These are phyloP conservation scores for Aspergillus neoniger DNA, from an alignment of 2,329 filamentous ascomycete species.

Conservation along the genomic window DNA sequence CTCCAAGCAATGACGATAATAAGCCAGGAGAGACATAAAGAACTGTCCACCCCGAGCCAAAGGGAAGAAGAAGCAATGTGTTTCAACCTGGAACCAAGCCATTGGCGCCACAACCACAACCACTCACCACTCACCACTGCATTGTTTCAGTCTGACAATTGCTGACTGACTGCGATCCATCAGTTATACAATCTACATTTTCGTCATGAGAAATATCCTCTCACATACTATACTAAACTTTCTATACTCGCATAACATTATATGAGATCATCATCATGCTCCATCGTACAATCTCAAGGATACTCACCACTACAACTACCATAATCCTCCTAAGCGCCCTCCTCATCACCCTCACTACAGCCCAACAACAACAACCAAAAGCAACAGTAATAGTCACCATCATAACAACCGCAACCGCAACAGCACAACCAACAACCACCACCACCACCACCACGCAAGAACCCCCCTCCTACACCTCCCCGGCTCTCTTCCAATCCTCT, in stretches of 20 bases:
- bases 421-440: too few relatives aligned
- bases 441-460: constrained; percentile 22
- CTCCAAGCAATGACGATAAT: not conserved
- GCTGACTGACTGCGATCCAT: not conserved
- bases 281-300: not conserved
- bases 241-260: too few relatives aligned
- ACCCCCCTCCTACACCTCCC: constrained; percentile 47
- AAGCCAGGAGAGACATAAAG: not conserved
- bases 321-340: constrained; percentile 6
- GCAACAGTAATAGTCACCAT: constrained; percentile 24
- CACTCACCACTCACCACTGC: not conserved
- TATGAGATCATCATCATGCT: too few relatives aligned
- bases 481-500: constrained; percentile 48
- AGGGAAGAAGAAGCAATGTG: not conserved
- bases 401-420: too few relatives aligned
- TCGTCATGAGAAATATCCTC: too few relatives aligned
- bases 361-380: constrained; percentile 5
- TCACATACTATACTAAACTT: too few relatives aligned
- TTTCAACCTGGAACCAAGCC: not conserved
- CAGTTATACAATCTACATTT: not conserved
- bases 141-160: not conserved
- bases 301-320: not conserved
- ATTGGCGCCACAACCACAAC: not conserved
- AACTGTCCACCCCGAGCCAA: not conserved
- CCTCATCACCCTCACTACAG: not conserved